Evolutionary conservation across 306 rosid species (phyloP), one percentile per base, ranked within the genome.

Genomic region (Pyrus betulifolia): DNA sequence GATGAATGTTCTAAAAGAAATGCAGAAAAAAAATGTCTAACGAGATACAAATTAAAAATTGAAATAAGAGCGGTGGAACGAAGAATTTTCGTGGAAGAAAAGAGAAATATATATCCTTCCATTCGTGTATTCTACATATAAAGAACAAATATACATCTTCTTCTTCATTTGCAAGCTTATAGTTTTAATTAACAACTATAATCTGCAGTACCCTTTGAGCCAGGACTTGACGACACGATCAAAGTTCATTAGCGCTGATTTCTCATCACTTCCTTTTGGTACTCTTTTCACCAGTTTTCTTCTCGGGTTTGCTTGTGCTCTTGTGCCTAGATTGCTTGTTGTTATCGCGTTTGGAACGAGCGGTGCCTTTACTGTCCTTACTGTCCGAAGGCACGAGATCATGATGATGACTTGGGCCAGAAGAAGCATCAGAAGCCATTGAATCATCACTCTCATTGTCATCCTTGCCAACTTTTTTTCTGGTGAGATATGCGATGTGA

Each of bases 361-460:
- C 74, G 1, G 78, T 21, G 8, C 81, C 82, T 3, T 83, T 79
- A 49, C 76, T 71, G 18, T 72, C 74, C 45, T 84, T 62, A 13
- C 76, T 44, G 2, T 31, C 72, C 31, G 74, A 33, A 69, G 33
- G 74, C 14, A 40, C n/a, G 11, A 18, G 35, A 54, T 80, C 69
- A 14, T 72, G 74, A 61, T 81, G 80, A 68, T 82, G 70, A 77
- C 83, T 70, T 14, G 91, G 93, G 44, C 94, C 93, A 5, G 96
- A 90, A 0, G 97, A 93, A 62, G 97, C 94, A 76, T 93, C 96
- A 1, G 97, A 93, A 71, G 93, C 94, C 96, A 89, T 83, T 2
- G 96, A 93, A 82, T 89, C 96, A 59, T 93, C 97, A n/a, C 94
- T 90, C 72, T 85, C 92, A 45, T 63, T 18, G 7, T 71, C 91